Conservation (phyloP, 2,329 filamentous ascomycete species). For the Penicillium rolfsii region DNA sequence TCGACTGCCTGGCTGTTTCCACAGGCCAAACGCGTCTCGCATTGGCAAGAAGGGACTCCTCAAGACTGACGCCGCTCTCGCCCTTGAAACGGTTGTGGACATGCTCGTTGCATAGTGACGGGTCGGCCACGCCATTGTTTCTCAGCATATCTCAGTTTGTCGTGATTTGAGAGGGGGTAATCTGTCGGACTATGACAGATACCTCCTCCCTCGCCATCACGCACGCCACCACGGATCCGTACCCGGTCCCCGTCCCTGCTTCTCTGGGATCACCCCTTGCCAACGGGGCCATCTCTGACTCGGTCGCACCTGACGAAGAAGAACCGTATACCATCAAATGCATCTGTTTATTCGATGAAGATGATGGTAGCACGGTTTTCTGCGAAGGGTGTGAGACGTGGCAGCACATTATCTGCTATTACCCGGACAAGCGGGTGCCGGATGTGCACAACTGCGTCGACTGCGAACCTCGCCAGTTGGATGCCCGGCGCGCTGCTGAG, state of each 20-base stretch:
- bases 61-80: constrained; percentile 4
- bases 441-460: constrained; percentile 86
- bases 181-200: constrained; percentile 60
- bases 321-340: constrained; percentile 88
- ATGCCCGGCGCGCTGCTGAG: constrained; percentile 74
- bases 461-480: constrained; percentile 77
- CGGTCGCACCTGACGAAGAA: constrained; percentile 47
- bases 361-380: constrained; percentile 96
- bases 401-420: constrained; percentile 98
- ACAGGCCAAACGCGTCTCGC: constrained; percentile 22
- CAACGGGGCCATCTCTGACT: constrained; percentile 49
- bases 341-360: constrained; percentile 89
- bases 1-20: neutral
- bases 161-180: constrained; percentile 48
- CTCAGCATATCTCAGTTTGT: constrained; percentile 30
- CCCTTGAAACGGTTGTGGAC: constrained; percentile 19
- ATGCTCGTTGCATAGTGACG: constrained; percentile 29
- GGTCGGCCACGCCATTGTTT: constrained; percentile 21
- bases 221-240: constrained; percentile 51
- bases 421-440: constrained; percentile 74
- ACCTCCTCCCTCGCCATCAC: constrained; percentile 54
- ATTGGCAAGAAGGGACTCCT: constrained; percentile 15
- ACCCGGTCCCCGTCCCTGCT: constrained; percentile 51
- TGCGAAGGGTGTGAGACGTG: constrained; percentile 96
- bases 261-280: constrained; percentile 47